phyloP scores from a whole-genome alignment of 2,329 filamentous ascomycete genomes.

The Penicillium sp. region DNA sequence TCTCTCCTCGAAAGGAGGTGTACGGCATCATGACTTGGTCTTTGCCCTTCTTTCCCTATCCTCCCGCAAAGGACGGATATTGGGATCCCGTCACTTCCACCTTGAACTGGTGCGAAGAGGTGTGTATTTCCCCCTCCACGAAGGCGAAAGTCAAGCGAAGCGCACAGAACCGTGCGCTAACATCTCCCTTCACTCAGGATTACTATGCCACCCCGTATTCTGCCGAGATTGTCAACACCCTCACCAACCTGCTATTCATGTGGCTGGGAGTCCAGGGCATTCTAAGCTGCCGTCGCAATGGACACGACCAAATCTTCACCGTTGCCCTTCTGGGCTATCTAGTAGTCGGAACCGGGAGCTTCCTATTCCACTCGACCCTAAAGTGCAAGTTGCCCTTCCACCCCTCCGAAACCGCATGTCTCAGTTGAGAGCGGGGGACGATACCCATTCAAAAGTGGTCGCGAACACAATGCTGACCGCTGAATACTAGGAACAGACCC shows the following conservation, averaged over 20 bases:
- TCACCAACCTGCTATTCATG: constrained; percentile 80
- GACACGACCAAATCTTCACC: constrained; percentile 72
- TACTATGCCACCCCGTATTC: constrained; percentile 71
- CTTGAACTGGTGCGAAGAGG: constrained; percentile 78
- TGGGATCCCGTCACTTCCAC: constrained; percentile 70
- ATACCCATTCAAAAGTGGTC: background rate
- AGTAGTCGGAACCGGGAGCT: constrained; percentile 58
- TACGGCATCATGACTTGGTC: constrained; percentile 28
- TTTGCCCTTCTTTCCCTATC: constrained; percentile 40
- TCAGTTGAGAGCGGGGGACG: background rate
- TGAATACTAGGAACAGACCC: constrained; percentile 49
- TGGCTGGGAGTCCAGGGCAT: constrained; percentile 73
- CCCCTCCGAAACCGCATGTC: background rate
- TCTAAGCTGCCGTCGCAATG: constrained; percentile 65
- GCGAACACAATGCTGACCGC: constrained; percentile 18
- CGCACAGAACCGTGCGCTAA: background rate
- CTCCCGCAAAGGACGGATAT: constrained; percentile 53
- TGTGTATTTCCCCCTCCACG: constrained; percentile 30
- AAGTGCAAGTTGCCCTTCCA: constrained; percentile 49
- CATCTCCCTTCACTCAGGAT: constrained; percentile 50
- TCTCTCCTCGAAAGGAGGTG: background rate
- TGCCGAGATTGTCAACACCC: constrained; percentile 73
- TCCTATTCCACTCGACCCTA: constrained; percentile 61
- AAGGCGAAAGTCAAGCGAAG: background rate
- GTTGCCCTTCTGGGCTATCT: constrained; percentile 62